phyloP scores from a whole-genome alignment of 768 basidiomycete species.

The Mycena metata region DNA sequence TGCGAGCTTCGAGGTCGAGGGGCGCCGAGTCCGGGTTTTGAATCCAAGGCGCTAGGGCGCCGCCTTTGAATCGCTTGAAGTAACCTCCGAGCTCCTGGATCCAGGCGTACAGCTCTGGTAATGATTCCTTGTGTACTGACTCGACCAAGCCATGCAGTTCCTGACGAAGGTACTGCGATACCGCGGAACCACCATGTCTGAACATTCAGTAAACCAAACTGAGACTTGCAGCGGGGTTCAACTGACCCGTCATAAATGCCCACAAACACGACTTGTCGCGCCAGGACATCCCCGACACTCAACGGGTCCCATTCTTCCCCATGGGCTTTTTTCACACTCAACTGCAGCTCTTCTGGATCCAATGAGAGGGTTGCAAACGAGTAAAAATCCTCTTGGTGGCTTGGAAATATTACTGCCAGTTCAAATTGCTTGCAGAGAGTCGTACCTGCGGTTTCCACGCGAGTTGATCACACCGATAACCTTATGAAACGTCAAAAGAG shows the following conservation, averaged over 20 bases:
- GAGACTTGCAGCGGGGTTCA: not conserved
- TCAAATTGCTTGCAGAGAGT: constrained; percentile 9
- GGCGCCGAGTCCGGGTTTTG: constrained; percentile 49
- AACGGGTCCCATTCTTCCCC: constrained; percentile 82
- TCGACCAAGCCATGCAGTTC: constrained; percentile 91
- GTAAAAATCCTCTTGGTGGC: constrained; percentile 93
- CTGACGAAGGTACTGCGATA: constrained; percentile 87
- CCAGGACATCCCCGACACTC: constrained; percentile 64
- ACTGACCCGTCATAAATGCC: constrained; percentile 93
- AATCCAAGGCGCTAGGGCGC: constrained; percentile 80
- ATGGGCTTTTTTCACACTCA: constrained; percentile 71
- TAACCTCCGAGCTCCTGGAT: constrained; percentile 89
- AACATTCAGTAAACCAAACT: constrained; percentile 27
- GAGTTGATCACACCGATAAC: constrained; percentile 83
- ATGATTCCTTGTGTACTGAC: constrained; percentile 77
- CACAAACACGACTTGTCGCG: constrained; percentile 85
- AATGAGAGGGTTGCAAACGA: constrained; percentile 82
- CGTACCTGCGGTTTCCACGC: constrained; percentile 80
- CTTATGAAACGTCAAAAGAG: constrained; percentile 5
- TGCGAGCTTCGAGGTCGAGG: constrained; percentile 86
- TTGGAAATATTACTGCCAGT: constrained; percentile 47
- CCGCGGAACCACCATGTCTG: constrained; percentile 93
- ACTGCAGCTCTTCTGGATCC: constrained; percentile 72
- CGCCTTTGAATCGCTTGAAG: constrained; percentile 90
- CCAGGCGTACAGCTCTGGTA: constrained; percentile 80